Evolutionary conservation across 176 grass and related monocot species (phyloP).

Genomic region (Phragmites australis): DNA sequence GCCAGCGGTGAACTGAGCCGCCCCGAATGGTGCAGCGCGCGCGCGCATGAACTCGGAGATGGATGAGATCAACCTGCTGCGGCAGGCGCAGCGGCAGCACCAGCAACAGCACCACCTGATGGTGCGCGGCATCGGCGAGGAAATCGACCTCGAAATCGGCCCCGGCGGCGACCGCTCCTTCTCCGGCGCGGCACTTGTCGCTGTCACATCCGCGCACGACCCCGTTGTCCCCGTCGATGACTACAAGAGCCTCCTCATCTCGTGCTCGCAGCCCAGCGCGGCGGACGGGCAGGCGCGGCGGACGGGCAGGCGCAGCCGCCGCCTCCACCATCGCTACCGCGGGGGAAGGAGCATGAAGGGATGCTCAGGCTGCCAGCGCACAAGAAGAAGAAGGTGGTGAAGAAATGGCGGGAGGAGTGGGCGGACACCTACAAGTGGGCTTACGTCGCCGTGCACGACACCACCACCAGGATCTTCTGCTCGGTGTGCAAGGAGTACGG

Average conservation of each 20-base stretch:
- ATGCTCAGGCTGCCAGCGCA: conserved; percentile 53
- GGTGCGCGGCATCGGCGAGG: conserved; percentile 85
- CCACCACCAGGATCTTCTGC: conserved; percentile 89
- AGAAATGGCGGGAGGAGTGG: conserved; percentile 98
- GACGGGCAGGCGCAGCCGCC: no score
- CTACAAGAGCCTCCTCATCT: conserved; percentile 79
- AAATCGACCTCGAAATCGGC: conserved; percentile 95
- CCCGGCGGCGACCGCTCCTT: conserved; percentile 85
- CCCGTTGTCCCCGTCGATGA: conserved; percentile 55
- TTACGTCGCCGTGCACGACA: conserved; percentile 81
- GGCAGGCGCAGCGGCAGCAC: conserved; percentile 71
- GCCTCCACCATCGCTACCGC: conserved; percentile 7
- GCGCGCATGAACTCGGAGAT: conserved; percentile 63
- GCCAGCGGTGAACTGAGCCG: not conserved
- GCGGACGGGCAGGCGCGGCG: conserved; percentile 40
- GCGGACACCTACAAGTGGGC: conserved; percentile 98
- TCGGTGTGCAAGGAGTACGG: conserved; percentile 96
- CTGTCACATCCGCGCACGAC: conserved; percentile 52
- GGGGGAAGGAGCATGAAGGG: conserved; percentile 48
- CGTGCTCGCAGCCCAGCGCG: conserved; percentile 43
- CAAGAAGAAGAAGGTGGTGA: conserved; percentile 96
- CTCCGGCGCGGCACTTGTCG: conserved; percentile 55
- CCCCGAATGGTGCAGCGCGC: conserved; percentile 17
- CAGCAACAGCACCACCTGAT: conserved; percentile 78
- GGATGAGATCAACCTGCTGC: conserved; percentile 89